phyloP scores from a whole-genome alignment of 768 basidiomycete species.

The Phylloporus sp. region DNA sequence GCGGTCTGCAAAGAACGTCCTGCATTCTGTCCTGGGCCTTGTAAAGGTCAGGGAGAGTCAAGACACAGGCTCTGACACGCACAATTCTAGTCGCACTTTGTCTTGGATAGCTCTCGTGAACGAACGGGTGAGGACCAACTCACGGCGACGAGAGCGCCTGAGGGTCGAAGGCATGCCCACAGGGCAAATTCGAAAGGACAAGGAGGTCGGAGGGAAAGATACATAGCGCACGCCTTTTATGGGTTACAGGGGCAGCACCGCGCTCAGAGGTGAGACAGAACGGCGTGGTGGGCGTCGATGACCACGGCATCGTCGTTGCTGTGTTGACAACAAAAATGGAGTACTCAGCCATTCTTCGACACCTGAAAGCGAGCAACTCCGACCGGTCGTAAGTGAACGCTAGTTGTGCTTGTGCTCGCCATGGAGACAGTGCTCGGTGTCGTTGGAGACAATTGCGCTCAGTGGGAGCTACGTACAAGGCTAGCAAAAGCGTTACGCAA shows the following conservation, averaged over 20 bases:
- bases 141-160: slow-evolving; percentile 45
- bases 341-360: slow-evolving; percentile 14
- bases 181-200: slow-evolving; percentile 14
- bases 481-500: too few relatives aligned
- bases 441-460: too few relatives aligned
- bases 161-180: slow-evolving; percentile 39
- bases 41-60: slow-evolving; percentile 6
- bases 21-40: slow-evolving; percentile 16
- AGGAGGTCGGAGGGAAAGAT: slow-evolving; percentile 13
- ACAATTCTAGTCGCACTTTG: slow-evolving; percentile 33
- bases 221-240: slow-evolving; percentile 26
- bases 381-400: too few relatives aligned
- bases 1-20: slow-evolving; percentile 17
- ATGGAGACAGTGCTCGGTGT: too few relatives aligned
- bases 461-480: too few relatives aligned
- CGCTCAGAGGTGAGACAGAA: slow-evolving; percentile 8
- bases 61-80: slow-evolving; percentile 12
- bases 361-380: slow-evolving; percentile 10
- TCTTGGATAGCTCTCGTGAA: slow-evolving; percentile 47
- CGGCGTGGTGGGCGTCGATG: background rate
- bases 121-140: slow-evolving; percentile 47
- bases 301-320: background rate
- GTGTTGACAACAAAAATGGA: slow-evolving; percentile 20
- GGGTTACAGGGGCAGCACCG: slow-evolving; percentile 28
- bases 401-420: too few relatives aligned